Base-by-base conservation (phyloP, 495 filamentous ascomycete species). In the Emericellopsis terricola region DNA sequence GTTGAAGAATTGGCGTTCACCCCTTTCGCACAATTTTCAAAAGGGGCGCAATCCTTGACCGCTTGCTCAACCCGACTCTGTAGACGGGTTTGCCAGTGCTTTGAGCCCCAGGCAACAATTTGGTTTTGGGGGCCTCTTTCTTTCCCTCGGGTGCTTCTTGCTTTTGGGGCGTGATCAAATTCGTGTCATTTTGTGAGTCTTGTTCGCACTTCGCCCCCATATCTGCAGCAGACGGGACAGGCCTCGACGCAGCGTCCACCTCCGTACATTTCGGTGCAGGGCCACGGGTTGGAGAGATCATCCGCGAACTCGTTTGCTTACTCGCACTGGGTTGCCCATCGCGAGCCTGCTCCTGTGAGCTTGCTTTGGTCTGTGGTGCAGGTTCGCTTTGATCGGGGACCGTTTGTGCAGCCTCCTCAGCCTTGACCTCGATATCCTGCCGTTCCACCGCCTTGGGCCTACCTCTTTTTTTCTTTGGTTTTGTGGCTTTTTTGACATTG, bases 31-130 rank as follows among this genome's bases (percentile, higher is more conserved):
- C 62, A 19, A 69, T 56, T 42, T 73, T 71, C 35, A 83, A 47
- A 39, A 83, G 51, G 14, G 78, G 71, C 17, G 71, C 64, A 41
- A 83, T 81, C 33, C 71, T 55, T 17, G 68, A 67, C 40, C 66
- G 49, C 36, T 68, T 73, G 51, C 75, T 81, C 26, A 83, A 47
- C 3, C 78, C 78, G 20, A 83, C 76, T 3, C 77, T 59, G 31
- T 71, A 74, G 1, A 65, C 55, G 4, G 72, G 68, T 36, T 69
- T 74, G 24, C 34, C 17, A 8, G 20, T 17, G 14, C 35, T 29
- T 24, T 23, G 30, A 16, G 28, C 34, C 17, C 20, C 15, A n/a
- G 16, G 8, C n/a, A n/a, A n/a, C n/a, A n/a, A n/a, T n/a, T n/a
- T n/a, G n/a, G n/a, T n/a, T n/a, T n/a, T n/a, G n/a, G n/a, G n/a